Conservation (phyloP, 768 basidiomycete genomes). For the Boletus tylopilopsis region DNA sequence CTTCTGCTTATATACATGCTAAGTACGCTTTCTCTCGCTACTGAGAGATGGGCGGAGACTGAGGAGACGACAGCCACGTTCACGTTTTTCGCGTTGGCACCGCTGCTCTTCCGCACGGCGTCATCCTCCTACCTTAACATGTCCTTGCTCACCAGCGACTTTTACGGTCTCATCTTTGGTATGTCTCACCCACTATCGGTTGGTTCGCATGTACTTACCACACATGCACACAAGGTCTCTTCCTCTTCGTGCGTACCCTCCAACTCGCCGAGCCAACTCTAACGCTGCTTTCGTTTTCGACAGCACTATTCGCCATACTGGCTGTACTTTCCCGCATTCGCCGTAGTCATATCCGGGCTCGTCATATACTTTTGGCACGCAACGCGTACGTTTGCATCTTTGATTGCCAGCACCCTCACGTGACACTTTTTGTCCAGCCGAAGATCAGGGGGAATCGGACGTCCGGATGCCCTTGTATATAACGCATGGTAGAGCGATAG, state of each 20-base stretch:
- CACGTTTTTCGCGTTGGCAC: constrained; percentile 79
- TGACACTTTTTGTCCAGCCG: constrained; percentile 48
- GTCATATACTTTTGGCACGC: constrained; percentile 84
- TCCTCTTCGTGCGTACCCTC: constrained; percentile 45
- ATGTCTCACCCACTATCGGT: neutral
- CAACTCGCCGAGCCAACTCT: neutral
- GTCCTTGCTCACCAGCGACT: constrained; percentile 82
- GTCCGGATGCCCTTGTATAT: constrained; percentile 23
- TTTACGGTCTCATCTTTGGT: constrained; percentile 79
- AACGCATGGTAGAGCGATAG: neutral
- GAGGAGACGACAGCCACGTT: constrained; percentile 53
- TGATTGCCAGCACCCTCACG: neutral
- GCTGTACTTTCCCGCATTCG: constrained; percentile 84
- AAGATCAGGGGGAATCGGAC: constrained; percentile 57
- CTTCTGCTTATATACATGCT: constrained; percentile 45
- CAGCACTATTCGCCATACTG: constrained; percentile 83
- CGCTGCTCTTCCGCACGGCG: constrained; percentile 76
- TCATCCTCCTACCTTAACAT: constrained; percentile 86
- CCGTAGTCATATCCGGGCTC: constrained; percentile 64
- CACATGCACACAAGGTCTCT: constrained; percentile 33
- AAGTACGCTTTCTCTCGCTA: constrained; percentile 16
- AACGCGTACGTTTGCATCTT: constrained; percentile 53
- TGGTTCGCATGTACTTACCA: constrained; percentile 10
- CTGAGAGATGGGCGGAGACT: neutral
- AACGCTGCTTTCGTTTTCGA: neutral